phyloP scores from a whole-genome alignment of 2,329 filamentous ascomycete species.

The Fusarium hostae region DNA sequence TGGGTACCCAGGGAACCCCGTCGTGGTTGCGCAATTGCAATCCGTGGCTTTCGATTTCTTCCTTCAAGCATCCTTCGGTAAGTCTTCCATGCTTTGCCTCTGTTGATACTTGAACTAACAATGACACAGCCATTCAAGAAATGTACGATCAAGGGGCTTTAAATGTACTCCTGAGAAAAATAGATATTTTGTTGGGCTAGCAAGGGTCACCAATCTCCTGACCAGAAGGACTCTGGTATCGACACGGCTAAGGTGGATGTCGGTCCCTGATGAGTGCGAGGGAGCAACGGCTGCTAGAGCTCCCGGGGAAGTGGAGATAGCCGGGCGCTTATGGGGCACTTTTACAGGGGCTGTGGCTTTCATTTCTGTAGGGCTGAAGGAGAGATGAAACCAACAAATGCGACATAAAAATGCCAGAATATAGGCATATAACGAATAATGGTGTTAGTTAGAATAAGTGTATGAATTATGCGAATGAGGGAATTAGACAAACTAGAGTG shows the following conservation, averaged over 20 bases:
- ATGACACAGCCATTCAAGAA: background rate
- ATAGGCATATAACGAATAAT: background rate
- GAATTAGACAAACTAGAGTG: background rate
- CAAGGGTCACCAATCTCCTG: background rate
- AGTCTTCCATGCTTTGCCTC: background rate
- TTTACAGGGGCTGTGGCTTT: background rate
- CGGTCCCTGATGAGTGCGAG: background rate
- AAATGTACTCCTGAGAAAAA: background rate
- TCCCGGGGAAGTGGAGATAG: conserved; percentile 3
- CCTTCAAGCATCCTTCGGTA: background rate
- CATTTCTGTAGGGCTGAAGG: conserved; percentile 23
- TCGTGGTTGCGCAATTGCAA: background rate
- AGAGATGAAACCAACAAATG: background rate
- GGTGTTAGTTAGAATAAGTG: background rate
- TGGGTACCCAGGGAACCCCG: background rate
- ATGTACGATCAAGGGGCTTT: background rate
- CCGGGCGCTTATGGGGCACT: conserved; percentile 6
- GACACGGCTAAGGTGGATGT: background rate
- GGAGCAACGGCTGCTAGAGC: conserved; percentile 1
- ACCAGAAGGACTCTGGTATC: background rate
- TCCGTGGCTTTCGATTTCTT: background rate
- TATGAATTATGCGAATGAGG: background rate
- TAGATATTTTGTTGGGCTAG: background rate
- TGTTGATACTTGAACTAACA: background rate
- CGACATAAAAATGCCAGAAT: background rate